A percentile compares a stretch with the other conserved stretches of the same genome.
These are phyloP conservation scores for Pleurotus platypus DNA, from an alignment of 768 basidiomycete species.

Conservation along the genomic window DNA sequence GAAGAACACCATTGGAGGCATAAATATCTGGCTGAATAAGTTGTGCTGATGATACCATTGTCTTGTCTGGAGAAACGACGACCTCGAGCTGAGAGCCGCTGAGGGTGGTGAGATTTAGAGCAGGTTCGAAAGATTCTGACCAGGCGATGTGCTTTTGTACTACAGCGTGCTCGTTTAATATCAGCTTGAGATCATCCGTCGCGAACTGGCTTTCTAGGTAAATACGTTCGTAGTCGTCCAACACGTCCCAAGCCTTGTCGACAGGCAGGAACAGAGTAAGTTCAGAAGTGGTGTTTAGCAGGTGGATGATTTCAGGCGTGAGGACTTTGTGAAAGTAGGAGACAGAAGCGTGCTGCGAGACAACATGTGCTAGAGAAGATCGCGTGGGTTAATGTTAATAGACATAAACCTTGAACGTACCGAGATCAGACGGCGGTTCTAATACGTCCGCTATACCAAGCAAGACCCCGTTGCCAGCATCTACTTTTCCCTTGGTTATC, in stretches of 20 bases:
- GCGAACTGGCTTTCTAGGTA: slow-evolving; percentile 92
- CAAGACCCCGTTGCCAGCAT: slow-evolving; percentile 74
- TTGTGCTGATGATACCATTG: slow-evolving; percentile 51
- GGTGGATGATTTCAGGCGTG: slow-evolving; percentile 48
- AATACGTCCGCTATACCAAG: slow-evolving; percentile 75
- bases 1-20: slow-evolving; percentile 92
- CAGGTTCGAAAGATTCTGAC: slow-evolving; percentile 57
- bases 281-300: slow-evolving; percentile 65
- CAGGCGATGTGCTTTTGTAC: slow-evolving; percentile 56
- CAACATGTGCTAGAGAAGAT: slow-evolving; percentile 46
- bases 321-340: slow-evolving; percentile 76
- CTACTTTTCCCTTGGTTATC: slow-evolving; percentile 51
- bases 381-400: slow-evolving; percentile 7
- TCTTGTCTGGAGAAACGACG: slow-evolving; percentile 47
- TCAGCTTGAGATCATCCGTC: slow-evolving; percentile 69
- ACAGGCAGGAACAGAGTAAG: slow-evolving; percentile 89
- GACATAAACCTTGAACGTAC: slow-evolving; percentile 37
- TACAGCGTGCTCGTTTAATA: slow-evolving; percentile 78
- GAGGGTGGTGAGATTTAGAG: slow-evolving; percentile 56
- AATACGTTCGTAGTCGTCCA: slow-evolving; percentile 74
- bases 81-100: slow-evolving; percentile 67
- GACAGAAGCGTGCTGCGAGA: slow-evolving; percentile 55
- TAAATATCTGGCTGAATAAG: slow-evolving; percentile 82
- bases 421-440: slow-evolving; percentile 67
- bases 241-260: slow-evolving; percentile 75